Evolutionary conservation across 2,329 filamentous ascomycete genomes (phyloP), one percentile per base, ranked within the genome.

Genomic region (Apiospora arundinis): DNA sequence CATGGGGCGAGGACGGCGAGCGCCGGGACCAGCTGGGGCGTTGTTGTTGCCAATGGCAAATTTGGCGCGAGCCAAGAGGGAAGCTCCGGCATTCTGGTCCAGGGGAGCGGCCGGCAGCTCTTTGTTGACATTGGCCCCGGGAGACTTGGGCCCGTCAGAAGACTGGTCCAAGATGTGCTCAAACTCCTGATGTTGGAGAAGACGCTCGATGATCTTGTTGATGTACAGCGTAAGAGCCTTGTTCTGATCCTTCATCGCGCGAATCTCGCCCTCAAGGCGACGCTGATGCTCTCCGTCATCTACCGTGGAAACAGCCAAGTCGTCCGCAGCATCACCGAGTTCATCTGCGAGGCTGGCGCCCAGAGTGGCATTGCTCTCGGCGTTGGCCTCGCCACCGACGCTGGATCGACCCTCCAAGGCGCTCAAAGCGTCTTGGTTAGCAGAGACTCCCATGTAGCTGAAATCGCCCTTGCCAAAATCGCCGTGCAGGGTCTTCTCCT

Each of bases 211-310:
- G 81, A 99, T 98, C 85, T 96, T 97, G 89, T 98, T 97, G 86
- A 99, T 98, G 85, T 99, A 99, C 75, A 98, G 87, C 32, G 95
- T 97, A 76, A 99, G 87, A 42, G 96, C 96, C 85, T 98, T 98
- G 86, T 99, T 98, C 85, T 97, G 92, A 80, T 97, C 95, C 83
- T 93, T 95, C 76, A 94, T 85, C 11, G 89, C 87, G 82, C 93
- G 94, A 75, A 96, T 82, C 77, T 98, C 95, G 14, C 87, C 83
- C 80, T 98, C 95, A 16, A 96, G 86, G 69, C 90, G 90, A 77
- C 92, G 92, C 75, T 89, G 87, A 66, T 83, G 84, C 70, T 91
- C 89, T 74, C 85, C 83, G 73, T 93, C 91, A 60, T 88, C 88
- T 73, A 91, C 90, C 12, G 85, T 85, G 69, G 86, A 86, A 71